phyloP scores from a whole-genome alignment of 2,329 filamentous ascomycete genomes.

The Colletotrichum australisinense region DNA sequence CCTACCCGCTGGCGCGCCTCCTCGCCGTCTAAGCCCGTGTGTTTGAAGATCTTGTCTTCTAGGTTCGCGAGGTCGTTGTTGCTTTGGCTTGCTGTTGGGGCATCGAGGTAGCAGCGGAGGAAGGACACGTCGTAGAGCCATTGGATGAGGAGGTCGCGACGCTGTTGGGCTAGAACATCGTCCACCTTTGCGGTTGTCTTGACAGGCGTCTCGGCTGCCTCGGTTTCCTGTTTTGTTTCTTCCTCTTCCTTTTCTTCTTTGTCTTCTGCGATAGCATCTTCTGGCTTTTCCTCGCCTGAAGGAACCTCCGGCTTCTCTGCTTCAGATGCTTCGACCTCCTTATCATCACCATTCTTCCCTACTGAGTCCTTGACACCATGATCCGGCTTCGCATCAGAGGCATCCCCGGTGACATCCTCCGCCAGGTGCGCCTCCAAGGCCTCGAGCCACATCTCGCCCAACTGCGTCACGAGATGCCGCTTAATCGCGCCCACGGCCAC shows the following conservation, averaged over 20 bases:
- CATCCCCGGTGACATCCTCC: conserved; percentile 21
- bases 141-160: conserved; percentile 64
- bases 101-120: conserved; percentile 58
- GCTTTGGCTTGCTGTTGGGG: conserved; percentile 38
- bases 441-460: conserved; percentile 62
- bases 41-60: conserved; percentile 56
- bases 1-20: conserved; percentile 64
- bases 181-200: conserved; percentile 25
- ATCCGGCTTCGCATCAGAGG: conserved; percentile 27
- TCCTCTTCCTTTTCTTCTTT: conserved; percentile 24
- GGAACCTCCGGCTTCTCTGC: conserved; percentile 26
- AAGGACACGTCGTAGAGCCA: conserved; percentile 71
- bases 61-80: conserved; percentile 54
- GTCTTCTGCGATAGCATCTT: neutral
- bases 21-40: conserved; percentile 58
- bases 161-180: conserved; percentile 41
- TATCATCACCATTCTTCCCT: conserved; percentile 3
- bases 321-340: conserved; percentile 25
- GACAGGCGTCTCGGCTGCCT: conserved; percentile 24
- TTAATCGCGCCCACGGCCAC: conserved; percentile 74
- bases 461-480: conserved; percentile 58
- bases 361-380: conserved; percentile 31
- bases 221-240: neutral
- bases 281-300: neutral
- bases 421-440: conserved; percentile 48